These are phyloP conservation scores for Pseudogymnoascus sp. DNA, from an alignment of 2,329 filamentous ascomycete species.

Conservation along the genomic window DNA sequence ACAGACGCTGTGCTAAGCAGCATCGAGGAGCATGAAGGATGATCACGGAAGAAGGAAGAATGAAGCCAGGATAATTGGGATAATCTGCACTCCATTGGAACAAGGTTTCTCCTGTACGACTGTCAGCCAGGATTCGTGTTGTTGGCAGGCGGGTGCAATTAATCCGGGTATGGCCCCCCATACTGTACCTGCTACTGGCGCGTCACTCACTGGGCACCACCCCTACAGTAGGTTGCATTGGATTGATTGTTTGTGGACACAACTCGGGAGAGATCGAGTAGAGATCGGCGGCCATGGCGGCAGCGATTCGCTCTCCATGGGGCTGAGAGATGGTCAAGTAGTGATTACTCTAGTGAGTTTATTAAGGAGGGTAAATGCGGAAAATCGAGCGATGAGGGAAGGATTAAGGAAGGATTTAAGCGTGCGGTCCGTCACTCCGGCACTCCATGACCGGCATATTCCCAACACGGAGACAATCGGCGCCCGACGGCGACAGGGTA, in stretches of 20 bases:
- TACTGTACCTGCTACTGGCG: constrained; percentile 1
- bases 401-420: constrained; percentile 4
- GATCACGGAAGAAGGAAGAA: not conserved
- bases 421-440: constrained; percentile 6
- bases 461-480: not conserved
- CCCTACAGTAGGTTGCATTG: not conserved
- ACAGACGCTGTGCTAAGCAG: not conserved
- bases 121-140: not conserved
- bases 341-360: not conserved
- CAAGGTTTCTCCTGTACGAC: not conserved
- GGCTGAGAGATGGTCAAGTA: not conserved
- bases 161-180: not conserved
- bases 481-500: not conserved
- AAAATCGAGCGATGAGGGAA: not conserved
- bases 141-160: constrained; percentile 1
- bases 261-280: not conserved
- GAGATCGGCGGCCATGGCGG: not conserved
- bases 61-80: not conserved
- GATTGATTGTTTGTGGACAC: constrained; percentile 1
- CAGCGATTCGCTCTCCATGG: constrained; percentile 6
- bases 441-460: not conserved
- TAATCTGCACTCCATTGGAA: not conserved
- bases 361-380: not conserved
- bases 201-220: not conserved
- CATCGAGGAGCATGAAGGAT: not conserved